Evolutionary conservation across 257 asterid species (phyloP), one percentile per base, ranked within the genome.

Genomic region (Rauvolfia tetraphylla): DNA sequence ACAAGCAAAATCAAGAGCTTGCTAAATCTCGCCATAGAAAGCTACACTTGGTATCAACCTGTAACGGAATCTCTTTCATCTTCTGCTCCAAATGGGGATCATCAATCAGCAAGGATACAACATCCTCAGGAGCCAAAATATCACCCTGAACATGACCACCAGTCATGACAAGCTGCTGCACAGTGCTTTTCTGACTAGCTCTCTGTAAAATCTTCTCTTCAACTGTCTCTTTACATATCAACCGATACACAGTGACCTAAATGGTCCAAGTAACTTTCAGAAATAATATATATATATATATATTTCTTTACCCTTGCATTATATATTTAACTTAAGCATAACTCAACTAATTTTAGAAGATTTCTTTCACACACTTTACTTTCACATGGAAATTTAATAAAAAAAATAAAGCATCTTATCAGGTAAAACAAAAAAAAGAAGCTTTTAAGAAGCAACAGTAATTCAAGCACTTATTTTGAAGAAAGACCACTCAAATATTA

Each of bases 141-240:
- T 95, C 99, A 29, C 99, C 99, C 87, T 95, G 99, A 74, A 95
- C 98, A 78, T 95, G 99, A 67, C 98, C 98, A 6, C 98, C 99
- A 0, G 98, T 95, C 99, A 95, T 95, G 80, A 95, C 99, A 79
- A 95, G 98, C 87, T 95, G 97, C 86, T 95, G 99, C 59, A 95
- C 99, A 0, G 97, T 92, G 86, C 82, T 95, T 75, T 95, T 95
- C 90, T 95, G 99, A 83, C 93, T 91, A 46, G 99, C 99, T 84
- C 98, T 90, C 87, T 87, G 95, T 85, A 95, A 81, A 79, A 95
- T 95, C 66, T 95, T 95, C 82, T 95, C 99, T 85, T 95, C 99
- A 15, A 95, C 97, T 0, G 99, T 92, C 87, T 93, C 98, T 79
- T 92, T 93, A 79, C 99, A 92, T 76, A 95, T 91, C 72, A 95